These are phyloP conservation scores for Haberlea rhodopensis DNA, from an alignment of 257 asterid genomes.

Conservation along the genomic window DNA sequence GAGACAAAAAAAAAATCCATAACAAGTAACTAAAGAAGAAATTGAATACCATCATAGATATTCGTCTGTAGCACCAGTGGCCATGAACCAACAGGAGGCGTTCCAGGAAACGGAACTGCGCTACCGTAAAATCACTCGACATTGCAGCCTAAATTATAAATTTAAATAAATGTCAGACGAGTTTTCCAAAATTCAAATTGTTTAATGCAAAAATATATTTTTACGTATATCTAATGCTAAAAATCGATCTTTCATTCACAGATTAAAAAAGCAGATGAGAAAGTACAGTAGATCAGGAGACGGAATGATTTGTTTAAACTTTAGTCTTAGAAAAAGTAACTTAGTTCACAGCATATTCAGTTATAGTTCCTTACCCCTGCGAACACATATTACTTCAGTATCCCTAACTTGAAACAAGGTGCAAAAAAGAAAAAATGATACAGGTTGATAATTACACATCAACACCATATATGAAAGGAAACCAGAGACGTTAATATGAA, in stretches of 20 bases:
- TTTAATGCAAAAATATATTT: not conserved
- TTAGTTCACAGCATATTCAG: not conserved
- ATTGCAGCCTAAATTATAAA: conserved; percentile 72
- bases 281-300: not conserved
- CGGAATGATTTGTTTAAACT: not conserved
- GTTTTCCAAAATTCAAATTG: too few relatives aligned
- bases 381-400: not conserved
- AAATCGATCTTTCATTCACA: not conserved
- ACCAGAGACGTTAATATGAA: not conserved
- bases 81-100: conserved; percentile 91
- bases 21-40: not conserved
- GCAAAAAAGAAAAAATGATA: not conserved
- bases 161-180: not conserved
- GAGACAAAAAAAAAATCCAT: not conserved
- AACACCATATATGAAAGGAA: not conserved
- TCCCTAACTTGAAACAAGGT: not conserved
- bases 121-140: conserved; percentile 91
- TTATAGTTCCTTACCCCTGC: not conserved
- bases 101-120: conserved; percentile 92
- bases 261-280: not conserved
- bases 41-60: conserved; percentile 78
- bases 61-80: conserved; percentile 98
- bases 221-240: not conserved
- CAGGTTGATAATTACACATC: not conserved
- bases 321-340: not conserved